Evolutionary conservation across 2,329 filamentous ascomycete species (phyloP).

Genomic region (Myriosclerotinia duriaeana): DNA sequence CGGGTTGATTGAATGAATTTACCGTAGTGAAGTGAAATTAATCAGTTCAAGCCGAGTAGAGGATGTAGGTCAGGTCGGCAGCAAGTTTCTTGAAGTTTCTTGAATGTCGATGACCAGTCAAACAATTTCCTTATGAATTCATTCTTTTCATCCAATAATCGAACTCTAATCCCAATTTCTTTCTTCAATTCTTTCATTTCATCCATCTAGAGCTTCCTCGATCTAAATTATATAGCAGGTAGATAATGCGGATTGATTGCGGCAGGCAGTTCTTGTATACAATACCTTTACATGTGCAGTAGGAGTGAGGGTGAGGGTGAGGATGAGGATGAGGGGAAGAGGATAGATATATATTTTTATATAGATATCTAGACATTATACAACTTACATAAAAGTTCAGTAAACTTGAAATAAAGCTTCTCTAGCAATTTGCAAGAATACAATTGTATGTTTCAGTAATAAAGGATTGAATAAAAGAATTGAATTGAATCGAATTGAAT

Average conservation of each 20-base stretch:
- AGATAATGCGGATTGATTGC: conserved; percentile 16
- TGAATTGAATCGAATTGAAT: too few relatives aligned
- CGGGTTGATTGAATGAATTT: conserved; percentile 1
- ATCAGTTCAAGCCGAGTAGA: background rate
- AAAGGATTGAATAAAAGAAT: too few relatives aligned
- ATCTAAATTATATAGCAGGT: background rate
- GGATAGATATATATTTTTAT: background rate
- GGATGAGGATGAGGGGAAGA: background rate
- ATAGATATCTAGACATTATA: background rate
- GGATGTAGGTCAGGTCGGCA: too few relatives aligned
- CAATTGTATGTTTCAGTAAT: background rate
- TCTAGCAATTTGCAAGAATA: background rate
- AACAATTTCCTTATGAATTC: background rate
- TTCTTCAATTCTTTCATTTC: background rate
- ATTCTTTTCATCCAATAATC: conserved; percentile 1
- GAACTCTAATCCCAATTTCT: background rate
- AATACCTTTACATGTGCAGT: conserved; percentile 4
- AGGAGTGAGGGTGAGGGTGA: background rate
- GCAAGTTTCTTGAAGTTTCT: background rate
- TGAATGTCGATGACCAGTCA: background rate
- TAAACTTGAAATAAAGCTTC: background rate
- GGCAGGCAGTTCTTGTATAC: conserved; percentile 18
- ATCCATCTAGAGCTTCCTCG: background rate
- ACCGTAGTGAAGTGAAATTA: background rate
- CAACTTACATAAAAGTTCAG: conserved; percentile 16